These are phyloP conservation scores for Symbiodinium natans DNA, from an alignment of 73 alveolate species.

Conservation along the genomic window DNA sequence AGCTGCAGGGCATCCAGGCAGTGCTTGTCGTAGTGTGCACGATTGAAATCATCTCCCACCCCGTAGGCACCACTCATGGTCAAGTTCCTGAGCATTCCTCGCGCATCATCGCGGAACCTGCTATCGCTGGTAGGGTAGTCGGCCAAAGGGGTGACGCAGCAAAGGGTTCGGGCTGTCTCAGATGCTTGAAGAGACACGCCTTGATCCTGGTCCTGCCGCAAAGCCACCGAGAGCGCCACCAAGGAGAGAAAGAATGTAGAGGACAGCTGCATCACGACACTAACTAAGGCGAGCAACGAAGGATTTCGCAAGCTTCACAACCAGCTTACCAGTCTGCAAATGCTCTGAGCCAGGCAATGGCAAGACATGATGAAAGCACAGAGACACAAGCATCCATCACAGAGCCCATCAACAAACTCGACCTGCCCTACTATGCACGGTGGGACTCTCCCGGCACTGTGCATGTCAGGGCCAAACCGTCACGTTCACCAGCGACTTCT, in stretches of 20 bases:
- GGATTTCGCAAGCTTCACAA: too few relatives aligned
- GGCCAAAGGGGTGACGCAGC: background rate
- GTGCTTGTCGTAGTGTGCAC: background rate
- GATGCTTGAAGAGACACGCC: too few relatives aligned
- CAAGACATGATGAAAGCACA: too few relatives aligned
- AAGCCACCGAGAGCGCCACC: background rate
- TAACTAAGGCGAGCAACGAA: background rate
- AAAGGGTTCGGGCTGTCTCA: background rate
- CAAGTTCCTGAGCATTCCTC: background rate
- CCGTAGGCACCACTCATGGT: background rate
- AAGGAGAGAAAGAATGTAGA: background rate
- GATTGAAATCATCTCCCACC: background rate
- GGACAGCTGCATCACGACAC: background rate
- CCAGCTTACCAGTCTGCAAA: background rate
- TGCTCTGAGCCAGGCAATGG: background rate
- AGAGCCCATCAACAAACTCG: too few relatives aligned
- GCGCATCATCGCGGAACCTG: background rate
- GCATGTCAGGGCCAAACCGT: constrained; percentile 7
- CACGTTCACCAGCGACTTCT: constrained; percentile 33
- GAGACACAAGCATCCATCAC: too few relatives aligned
- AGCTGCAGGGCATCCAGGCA: background rate
- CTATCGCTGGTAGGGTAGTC: constrained; percentile 19
- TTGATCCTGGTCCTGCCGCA: background rate
- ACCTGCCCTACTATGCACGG: background rate
- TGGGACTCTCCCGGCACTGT: background rate